phyloP scores from a whole-genome alignment of 2,329 filamentous ascomycete genomes.

The Annulohypoxylon truncatum region DNA sequence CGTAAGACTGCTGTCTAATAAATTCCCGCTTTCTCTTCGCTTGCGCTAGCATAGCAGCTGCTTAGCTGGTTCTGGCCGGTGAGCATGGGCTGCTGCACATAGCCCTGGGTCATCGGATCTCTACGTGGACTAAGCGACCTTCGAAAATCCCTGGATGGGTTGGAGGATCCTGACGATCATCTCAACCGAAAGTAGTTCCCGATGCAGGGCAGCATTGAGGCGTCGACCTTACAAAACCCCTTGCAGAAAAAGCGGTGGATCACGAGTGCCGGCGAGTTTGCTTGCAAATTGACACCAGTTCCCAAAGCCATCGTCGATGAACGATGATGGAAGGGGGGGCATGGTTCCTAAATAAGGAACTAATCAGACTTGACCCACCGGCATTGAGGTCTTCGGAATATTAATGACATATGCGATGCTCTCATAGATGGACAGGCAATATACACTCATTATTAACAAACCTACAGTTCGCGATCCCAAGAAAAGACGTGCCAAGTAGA shows the following conservation, averaged over 20 bases:
- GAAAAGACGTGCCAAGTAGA: background rate
- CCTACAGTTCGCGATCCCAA: conserved; percentile 6
- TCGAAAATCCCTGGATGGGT: conserved; percentile 15
- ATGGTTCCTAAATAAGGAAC: background rate
- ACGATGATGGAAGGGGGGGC: background rate
- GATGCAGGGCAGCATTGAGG: conserved; percentile 32
- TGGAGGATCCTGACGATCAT: conserved; percentile 34
- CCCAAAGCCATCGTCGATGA: conserved; percentile 9
- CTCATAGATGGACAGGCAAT: conserved; percentile 22
- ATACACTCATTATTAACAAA: conserved; percentile 17
- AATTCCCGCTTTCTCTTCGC: conserved; percentile 1
- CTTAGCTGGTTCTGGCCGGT: background rate
- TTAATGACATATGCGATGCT: conserved; percentile 30
- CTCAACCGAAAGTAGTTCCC: conserved; percentile 36
- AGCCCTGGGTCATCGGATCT: conserved; percentile 21
- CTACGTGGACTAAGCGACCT: conserved; percentile 28
- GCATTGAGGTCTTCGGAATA: conserved; percentile 2
- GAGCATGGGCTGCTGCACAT: background rate
- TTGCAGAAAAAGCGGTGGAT: conserved; percentile 39
- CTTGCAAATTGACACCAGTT: conserved; percentile 10
- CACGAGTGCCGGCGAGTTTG: conserved; percentile 25
- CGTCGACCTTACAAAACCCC: conserved; percentile 25
- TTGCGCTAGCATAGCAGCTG: background rate
- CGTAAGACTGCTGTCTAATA: conserved; percentile 1
- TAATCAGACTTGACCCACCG: conserved; percentile 1